Evolutionary conservation across 2,329 filamentous ascomycete species (phyloP), one percentile per base, ranked within the genome.

Genomic region (Fusarium bulbicola): DNA sequence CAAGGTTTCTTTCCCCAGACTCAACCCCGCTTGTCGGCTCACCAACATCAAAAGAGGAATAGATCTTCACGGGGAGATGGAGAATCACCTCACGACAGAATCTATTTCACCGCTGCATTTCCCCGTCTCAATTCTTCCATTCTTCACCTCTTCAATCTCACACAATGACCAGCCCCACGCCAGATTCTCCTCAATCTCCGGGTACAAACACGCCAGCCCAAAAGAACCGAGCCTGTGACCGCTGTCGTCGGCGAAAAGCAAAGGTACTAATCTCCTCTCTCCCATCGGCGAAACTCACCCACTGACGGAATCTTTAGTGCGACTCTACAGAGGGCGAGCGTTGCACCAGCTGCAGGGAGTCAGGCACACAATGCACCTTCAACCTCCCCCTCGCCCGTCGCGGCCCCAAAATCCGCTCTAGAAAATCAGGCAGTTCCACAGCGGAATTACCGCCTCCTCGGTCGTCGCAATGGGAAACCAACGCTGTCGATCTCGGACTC

Each of bases 371-470:
- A 64, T 84, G 83, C 67, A 82, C 78, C 7, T 84, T 84, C 67
- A 72, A 84, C 49, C 57, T 84, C 53, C 82, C 83, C 36, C 70
- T 83, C 39, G 81, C 79, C 15, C 76, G 81, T 70, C 77, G 83
- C 60, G 83, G 83, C 3, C 83, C 83, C 20, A 84, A 84, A 52
- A 69, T 75, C 10, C 56, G 68, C 36, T 39, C 59, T 9, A 69
- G 63, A 34, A 56, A 49, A 34, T 32, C 58, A 12, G 45, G 40
- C 2, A 65, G 60, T 59, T 59, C 71, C 66, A 72, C 71, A n/a
- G 68, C 72, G 72, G 71, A 74, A 72, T 61, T 68, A 30, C 32
- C 72, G 6, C 26, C 46, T 36, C 42, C 24, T 3, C n/a, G 15
- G 9, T 66, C 70, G 11, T 66, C 66, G 5, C 63, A 74, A 21